These are phyloP conservation scores for Fraxinus paxiana DNA, from an alignment of 305 asterid genomes.

Conservation along the genomic window DNA sequence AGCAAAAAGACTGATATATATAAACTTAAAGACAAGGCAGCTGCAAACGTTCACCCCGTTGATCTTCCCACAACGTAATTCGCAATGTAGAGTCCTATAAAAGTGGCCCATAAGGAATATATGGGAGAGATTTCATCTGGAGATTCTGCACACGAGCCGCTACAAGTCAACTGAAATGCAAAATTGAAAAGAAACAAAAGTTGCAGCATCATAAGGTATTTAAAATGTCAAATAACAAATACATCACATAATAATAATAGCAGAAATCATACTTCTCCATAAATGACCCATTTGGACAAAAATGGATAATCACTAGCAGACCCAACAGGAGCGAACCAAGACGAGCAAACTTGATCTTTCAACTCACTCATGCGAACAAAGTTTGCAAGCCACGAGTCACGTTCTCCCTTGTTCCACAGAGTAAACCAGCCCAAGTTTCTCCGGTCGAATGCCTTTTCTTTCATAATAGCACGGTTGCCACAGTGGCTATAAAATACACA, in stretches of 20 bases:
- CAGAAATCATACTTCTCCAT: constrained; percentile 73
- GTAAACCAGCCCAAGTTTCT: constrained; percentile 63
- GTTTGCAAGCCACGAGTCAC: constrained; percentile 74
- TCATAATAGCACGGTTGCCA: constrained; percentile 80
- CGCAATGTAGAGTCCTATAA: constrained; percentile 95
- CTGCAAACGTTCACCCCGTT: constrained; percentile 64
- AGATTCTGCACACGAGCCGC: constrained; percentile 76
- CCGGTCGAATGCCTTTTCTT: constrained; percentile 60
- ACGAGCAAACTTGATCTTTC: constrained; percentile 80
- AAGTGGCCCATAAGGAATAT: constrained; percentile 98
- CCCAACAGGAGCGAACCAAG: constrained; percentile 99
- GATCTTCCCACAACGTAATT: constrained; percentile 97
- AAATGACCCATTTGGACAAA: constrained; percentile 88
- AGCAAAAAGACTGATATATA: not conserved
- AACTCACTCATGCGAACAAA: constrained; percentile 73
- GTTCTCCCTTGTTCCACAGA: constrained; percentile 72
- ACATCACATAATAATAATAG: constrained; percentile 1
- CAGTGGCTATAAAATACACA: constrained; percentile 99
- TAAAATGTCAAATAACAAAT: constrained; percentile 3
- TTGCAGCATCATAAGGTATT: constrained; percentile 33
- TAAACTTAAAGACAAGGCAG: constrained; percentile 8
- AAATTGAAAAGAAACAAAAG: constrained; percentile 16
- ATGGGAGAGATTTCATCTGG: constrained; percentile 90
- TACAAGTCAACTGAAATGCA: constrained; percentile 64
- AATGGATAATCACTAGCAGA: constrained; percentile 94